Conservation (phyloP, 208 protist genomes). For the Crithidia mellificae region DNA sequence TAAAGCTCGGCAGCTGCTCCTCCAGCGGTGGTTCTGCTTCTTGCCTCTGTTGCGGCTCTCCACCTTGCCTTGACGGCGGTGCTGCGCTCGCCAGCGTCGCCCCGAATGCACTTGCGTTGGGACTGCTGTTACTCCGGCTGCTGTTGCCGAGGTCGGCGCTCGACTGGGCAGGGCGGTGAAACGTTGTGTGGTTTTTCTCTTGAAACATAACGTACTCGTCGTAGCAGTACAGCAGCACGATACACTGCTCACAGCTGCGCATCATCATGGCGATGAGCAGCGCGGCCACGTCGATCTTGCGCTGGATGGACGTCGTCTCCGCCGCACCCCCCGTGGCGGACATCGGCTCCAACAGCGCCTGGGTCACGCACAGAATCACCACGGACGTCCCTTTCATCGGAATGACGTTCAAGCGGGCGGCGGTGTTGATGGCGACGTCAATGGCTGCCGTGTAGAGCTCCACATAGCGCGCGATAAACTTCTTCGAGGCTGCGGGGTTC, state of each 20-base stretch:
- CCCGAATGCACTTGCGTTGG: neutral
- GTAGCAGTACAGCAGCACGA: constrained; percentile 53
- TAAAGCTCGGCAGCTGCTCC: neutral
- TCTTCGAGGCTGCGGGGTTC: constrained; percentile 12
- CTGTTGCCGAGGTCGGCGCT: neutral
- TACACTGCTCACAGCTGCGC: constrained; percentile 86
- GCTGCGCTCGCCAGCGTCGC: neutral
- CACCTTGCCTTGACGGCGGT: no score
- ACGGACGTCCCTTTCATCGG: constrained; percentile 88
- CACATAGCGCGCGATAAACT: constrained; percentile 8
- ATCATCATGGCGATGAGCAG: constrained; percentile 89
- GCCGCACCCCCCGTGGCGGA: constrained; percentile 16
- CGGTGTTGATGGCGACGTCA: constrained; percentile 72
- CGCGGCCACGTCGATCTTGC: constrained; percentile 67
- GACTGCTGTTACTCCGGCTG: neutral
- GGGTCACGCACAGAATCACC: constrained; percentile 72
- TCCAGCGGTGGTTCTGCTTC: neutral
- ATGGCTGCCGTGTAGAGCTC: constrained; percentile 48
- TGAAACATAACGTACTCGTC: constrained; percentile 33
- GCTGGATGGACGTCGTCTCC: constrained; percentile 45
- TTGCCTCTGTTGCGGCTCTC: neutral
- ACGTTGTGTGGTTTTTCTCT: constrained; percentile 7
- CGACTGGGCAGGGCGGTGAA: no score
- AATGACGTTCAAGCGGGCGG: constrained; percentile 85
- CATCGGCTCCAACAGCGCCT: constrained; percentile 34